A percentile compares a stretch with the other conserved stretches of the same genome.
These are phyloP conservation scores for Flaveria bidentis DNA, from an alignment of 129 eudicot species.

Conservation along the genomic window DNA sequence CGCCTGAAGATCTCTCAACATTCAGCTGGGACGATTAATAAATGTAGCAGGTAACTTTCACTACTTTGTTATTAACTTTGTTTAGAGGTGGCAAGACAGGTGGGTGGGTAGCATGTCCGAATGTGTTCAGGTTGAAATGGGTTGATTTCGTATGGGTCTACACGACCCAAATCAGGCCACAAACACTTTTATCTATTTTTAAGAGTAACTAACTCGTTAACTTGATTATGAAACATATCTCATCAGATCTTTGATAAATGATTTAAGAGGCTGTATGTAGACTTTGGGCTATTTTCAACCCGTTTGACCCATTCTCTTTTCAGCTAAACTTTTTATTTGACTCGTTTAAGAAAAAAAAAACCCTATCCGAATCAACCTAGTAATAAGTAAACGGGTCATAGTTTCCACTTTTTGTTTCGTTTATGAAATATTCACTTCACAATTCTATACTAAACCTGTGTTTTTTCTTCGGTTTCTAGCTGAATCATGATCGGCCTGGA, in stretches of 20 bases:
- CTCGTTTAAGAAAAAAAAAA: neutral
- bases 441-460: slow-evolving; percentile 12
- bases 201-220: neutral
- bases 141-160: neutral
- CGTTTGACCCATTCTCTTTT: neutral
- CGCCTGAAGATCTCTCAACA: slow-evolving; percentile 63
- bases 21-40: slow-evolving; percentile 44
- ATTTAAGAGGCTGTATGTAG: slow-evolving; percentile 1
- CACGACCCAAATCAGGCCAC: neutral
- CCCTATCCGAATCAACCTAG: neutral
- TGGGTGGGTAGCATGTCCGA: neutral
- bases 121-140: neutral
- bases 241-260: neutral
- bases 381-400: neutral
- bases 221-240: neutral
- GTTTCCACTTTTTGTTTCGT: neutral
- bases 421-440: neutral
- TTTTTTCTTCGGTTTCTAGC: slow-evolving; percentile 22
- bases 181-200: neutral
- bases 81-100: neutral
- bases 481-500: slow-evolving; percentile 4
- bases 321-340: neutral
- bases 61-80: neutral
- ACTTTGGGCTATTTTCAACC: slow-evolving; percentile 3
- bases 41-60: slow-evolving; percentile 37